Evolutionary conservation across 345 rosid species (phyloP).

Genomic region (Sonneratia alba): DNA sequence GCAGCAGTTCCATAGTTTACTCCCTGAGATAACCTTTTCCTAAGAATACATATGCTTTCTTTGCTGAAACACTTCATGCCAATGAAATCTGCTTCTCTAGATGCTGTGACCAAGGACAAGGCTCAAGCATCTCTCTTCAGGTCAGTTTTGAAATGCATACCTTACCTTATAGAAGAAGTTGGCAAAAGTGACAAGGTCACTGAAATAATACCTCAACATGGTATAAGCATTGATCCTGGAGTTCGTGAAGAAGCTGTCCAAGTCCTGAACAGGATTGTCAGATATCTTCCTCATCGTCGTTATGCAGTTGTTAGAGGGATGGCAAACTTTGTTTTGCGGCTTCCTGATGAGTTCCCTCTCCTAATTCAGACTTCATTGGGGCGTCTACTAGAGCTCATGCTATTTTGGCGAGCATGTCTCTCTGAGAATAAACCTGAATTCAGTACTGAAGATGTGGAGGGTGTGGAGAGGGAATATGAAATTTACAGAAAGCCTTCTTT

Average conservation of each 20-base stretch:
- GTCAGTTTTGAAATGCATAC: conserved; percentile 94
- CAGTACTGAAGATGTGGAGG: conserved; percentile 40
- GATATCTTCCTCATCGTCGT: conserved; percentile 86
- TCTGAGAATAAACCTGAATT: conserved; percentile 55
- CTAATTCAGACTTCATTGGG: conserved; percentile 93
- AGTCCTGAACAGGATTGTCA: conserved; percentile 87
- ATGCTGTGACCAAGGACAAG: conserved; percentile 95
- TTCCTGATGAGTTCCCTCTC: conserved; percentile 98
- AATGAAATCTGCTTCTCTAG: conserved; percentile 30
- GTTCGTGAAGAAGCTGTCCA: conserved; percentile 99
- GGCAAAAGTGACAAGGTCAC: conserved; percentile 92
- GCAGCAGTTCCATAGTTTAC: neutral
- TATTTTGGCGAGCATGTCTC: conserved; percentile 95
- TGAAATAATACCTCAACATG: conserved; percentile 98
- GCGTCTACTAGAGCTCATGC: conserved; percentile 94
- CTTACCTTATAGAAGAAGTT: conserved; percentile 93
- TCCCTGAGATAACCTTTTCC: neutral
- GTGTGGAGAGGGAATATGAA: conserved; percentile 36
- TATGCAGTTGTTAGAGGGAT: conserved; percentile 96
- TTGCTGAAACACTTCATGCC: conserved; percentile 10
- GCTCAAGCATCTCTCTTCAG: conserved; percentile 91
- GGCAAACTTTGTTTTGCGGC: conserved; percentile 86
- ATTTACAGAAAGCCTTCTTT: conserved; percentile 67
- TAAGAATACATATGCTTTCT: conserved; percentile 5
- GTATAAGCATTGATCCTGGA: conserved; percentile 95